These are phyloP conservation scores for Corynascus novoguineensis DNA, from an alignment of 495 filamentous ascomycete genomes.

Conservation along the genomic window DNA sequence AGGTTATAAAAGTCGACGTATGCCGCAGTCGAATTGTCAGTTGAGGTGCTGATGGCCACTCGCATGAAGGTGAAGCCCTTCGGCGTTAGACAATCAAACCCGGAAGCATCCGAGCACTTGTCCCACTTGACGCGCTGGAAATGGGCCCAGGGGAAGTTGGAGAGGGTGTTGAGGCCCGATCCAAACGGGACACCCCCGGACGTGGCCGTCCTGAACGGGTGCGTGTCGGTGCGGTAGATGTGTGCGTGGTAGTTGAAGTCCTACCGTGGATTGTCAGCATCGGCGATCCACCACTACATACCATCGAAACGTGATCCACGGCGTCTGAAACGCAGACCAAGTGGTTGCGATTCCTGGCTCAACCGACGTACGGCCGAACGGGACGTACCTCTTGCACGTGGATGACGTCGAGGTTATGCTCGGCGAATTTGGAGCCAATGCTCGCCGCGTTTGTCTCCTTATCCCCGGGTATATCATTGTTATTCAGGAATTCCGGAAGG, in stretches of 20 bases:
- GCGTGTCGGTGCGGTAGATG: constrained; percentile 50
- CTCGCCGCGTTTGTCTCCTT: constrained; percentile 45
- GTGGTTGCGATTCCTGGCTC: background rate
- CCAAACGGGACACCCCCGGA: constrained; percentile 57
- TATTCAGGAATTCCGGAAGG: constrained; percentile 48
- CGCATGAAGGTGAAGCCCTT: constrained; percentile 63
- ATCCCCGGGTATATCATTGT: constrained; percentile 49
- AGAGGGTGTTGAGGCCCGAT: constrained; percentile 55
- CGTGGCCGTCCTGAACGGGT: constrained; percentile 54
- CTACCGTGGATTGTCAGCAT: constrained; percentile 13
- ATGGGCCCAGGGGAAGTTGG: constrained; percentile 50
- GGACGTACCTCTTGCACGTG: constrained; percentile 52
- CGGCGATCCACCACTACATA: background rate
- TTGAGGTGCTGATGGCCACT: constrained; percentile 15
- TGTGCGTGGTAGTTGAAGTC: constrained; percentile 62
- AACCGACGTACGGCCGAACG: background rate
- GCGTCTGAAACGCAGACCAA: background rate
- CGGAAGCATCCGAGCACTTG: constrained; percentile 49
- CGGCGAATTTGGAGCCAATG: constrained; percentile 45
- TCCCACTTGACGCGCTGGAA: constrained; percentile 55
- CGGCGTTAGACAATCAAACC: constrained; percentile 55
- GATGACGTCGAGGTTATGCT: constrained; percentile 53
- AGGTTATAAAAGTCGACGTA: constrained; percentile 58
- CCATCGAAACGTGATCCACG: background rate
- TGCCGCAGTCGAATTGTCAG: constrained; percentile 25